phyloP scores from a whole-genome alignment of 2,329 filamentous ascomycete genomes.

The Aschersonia sp. region DNA sequence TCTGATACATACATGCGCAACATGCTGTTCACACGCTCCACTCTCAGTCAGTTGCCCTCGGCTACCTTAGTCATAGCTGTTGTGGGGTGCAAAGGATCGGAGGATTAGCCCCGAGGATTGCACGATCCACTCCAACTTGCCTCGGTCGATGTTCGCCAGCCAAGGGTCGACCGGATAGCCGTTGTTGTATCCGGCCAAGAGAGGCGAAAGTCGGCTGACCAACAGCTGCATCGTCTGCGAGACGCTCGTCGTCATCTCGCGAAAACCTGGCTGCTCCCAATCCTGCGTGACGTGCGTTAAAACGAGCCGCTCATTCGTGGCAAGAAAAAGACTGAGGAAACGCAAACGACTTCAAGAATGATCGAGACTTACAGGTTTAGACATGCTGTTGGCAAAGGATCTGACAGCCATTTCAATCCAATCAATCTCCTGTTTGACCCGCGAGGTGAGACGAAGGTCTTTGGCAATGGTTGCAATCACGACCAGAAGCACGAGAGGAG shows the following conservation, averaged over 20 bases:
- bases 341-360: background rate
- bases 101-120: conserved; percentile 20
- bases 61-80: conserved; percentile 12
- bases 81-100: conserved; percentile 13
- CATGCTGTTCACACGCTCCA: background rate
- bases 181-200: conserved; percentile 18
- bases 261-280: conserved; percentile 20
- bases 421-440: conserved; percentile 39
- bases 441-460: conserved; percentile 35
- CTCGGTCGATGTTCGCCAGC: conserved; percentile 21
- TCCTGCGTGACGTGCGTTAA: conserved; percentile 15
- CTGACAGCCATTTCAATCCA: conserved; percentile 48
- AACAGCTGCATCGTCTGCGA: conserved; percentile 24
- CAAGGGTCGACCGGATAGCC: conserved; percentile 24
- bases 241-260: conserved; percentile 22
- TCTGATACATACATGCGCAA: background rate
- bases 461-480: conserved; percentile 50
- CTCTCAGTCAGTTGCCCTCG: background rate
- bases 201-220: conserved; percentile 18
- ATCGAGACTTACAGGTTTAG: conserved; percentile 32
- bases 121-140: conserved; percentile 25
- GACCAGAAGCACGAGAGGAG: conserved; percentile 47
- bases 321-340: background rate
- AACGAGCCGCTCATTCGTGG: background rate
- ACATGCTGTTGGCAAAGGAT: conserved; percentile 32